Evolutionary conservation across 2,329 filamentous ascomycete species (phyloP).

Genomic region (Monosporascus sp.): DNA sequence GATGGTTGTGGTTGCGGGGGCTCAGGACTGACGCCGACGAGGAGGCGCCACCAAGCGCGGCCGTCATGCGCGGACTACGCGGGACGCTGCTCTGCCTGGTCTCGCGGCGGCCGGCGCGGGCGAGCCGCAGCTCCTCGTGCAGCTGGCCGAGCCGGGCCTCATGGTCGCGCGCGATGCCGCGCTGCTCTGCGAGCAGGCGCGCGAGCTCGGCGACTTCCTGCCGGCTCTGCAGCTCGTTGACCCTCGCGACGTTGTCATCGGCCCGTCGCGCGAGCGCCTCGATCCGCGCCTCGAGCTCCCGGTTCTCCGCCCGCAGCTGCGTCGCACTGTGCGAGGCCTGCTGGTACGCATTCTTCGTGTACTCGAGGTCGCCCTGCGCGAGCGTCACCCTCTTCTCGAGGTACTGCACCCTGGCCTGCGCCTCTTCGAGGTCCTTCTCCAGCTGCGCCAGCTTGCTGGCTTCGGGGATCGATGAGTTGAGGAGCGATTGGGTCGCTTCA

Average conservation of each 20-base stretch:
- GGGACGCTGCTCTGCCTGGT: slow-evolving; percentile 53
- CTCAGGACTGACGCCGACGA: slow-evolving; percentile 37
- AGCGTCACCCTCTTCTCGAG: slow-evolving; percentile 33
- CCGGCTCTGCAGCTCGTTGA: slow-evolving; percentile 42
- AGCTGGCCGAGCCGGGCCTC: slow-evolving; percentile 44
- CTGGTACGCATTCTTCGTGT: slow-evolving; percentile 54
- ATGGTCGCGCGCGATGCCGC: slow-evolving; percentile 40
- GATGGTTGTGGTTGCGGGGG: slow-evolving; percentile 33
- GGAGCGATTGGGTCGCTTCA: slow-evolving; percentile 28
- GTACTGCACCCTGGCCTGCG: slow-evolving; percentile 31
- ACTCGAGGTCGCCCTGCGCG: slow-evolving; percentile 47
- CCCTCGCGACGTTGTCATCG: slow-evolving; percentile 38
- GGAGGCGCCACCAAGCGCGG: slow-evolving; percentile 18
- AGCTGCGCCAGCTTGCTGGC: slow-evolving; percentile 35
- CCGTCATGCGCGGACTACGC: slow-evolving; percentile 46
- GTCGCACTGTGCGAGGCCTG: slow-evolving; percentile 45
- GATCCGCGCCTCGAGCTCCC: slow-evolving; percentile 36
- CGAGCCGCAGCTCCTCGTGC: slow-evolving; percentile 42
- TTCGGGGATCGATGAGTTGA: slow-evolving; percentile 32
- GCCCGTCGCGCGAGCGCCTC: slow-evolving; percentile 37
- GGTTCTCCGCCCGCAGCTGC: slow-evolving; percentile 41
- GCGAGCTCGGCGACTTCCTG: slow-evolving; percentile 29
- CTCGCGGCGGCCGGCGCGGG: slow-evolving; percentile 48
- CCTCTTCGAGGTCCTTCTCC: slow-evolving; percentile 34
- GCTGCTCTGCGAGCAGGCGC: slow-evolving; percentile 37